A percentile compares a stretch with the other conserved stretches of the same genome.
Evolutionary conservation across 306 rosid species (phyloP).

Genomic region (Glycine tomentella): DNA sequence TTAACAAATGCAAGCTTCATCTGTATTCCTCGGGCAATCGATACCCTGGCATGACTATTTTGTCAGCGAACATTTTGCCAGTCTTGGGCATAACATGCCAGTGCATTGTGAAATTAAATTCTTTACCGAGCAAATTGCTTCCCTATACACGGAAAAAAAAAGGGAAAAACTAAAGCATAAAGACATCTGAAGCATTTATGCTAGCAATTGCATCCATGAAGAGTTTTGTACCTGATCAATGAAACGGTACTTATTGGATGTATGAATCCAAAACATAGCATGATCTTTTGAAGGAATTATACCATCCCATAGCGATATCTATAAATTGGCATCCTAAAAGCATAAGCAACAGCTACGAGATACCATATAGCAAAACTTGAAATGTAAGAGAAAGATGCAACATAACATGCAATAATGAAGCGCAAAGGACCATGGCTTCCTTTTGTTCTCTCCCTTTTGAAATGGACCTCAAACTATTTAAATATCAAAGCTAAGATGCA

Average conservation of each 20-base stretch:
- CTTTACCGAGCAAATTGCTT: constrained; percentile 75
- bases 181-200: neutral
- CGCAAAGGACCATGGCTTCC: too few species aligned
- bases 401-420: neutral
- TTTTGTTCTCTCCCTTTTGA: too few species aligned
- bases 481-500: neutral
- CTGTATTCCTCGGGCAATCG: constrained; percentile 69
- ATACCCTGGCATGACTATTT: constrained; percentile 67
- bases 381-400: too few species aligned
- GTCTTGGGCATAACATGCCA: constrained; percentile 96
- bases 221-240: constrained; percentile 67
- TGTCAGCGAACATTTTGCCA: constrained; percentile 74
- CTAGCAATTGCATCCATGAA: constrained; percentile 16
- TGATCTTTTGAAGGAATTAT: constrained; percentile 73
- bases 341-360: constrained; percentile 27
- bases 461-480: too few species aligned
- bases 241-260: constrained; percentile 80
- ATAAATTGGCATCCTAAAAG: constrained; percentile 25
- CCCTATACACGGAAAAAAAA: constrained; percentile 56
- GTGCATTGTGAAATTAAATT: constrained; percentile 83
- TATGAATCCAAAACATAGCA: constrained; percentile 67
- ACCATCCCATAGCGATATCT: constrained; percentile 93
- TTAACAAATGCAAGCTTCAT: constrained; percentile 45
- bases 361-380: too few species aligned
- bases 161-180: constrained; percentile 5